A percentile compares a stretch with the other conserved stretches of the same genome.
Evolutionary conservation across 1,284 basidiomycete species (phyloP).

Genomic region (Sporisorium exsertum): DNA sequence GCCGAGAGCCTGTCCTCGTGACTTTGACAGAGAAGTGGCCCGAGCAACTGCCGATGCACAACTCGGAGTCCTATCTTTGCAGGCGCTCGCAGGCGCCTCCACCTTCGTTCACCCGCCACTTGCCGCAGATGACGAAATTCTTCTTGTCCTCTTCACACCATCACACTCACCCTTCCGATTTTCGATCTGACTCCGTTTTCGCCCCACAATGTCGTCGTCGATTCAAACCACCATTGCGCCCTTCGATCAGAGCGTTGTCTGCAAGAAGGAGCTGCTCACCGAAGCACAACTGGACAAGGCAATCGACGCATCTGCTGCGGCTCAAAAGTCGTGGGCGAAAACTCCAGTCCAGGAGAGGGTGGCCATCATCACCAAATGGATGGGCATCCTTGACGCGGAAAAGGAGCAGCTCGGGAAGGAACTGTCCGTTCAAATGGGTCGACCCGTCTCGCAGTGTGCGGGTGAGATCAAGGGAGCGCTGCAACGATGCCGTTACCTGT

Average conservation of each 20-base stretch:
- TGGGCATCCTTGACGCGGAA: slow-evolving; percentile 76
- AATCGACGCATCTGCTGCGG: slow-evolving; percentile 75
- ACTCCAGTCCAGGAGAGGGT: slow-evolving; percentile 79
- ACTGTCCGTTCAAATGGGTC: slow-evolving; percentile 83
- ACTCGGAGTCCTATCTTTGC: slow-evolving; percentile 16
- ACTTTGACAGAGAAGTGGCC: slow-evolving; percentile 12
- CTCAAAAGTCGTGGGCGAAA: slow-evolving; percentile 80
- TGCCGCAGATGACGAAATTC: not conserved
- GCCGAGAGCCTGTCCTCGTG: slow-evolving; percentile 1
- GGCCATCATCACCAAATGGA: slow-evolving; percentile 79
- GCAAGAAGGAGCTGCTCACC: slow-evolving; percentile 70
- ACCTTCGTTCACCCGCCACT: slow-evolving; percentile 2
- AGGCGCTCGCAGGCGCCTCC: not conserved
- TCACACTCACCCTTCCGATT: not conserved
- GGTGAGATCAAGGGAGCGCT: slow-evolving; percentile 86
- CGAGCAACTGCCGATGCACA: slow-evolving; percentile 29
- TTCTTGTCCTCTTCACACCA: slow-evolving; percentile 4
- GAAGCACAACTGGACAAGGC: slow-evolving; percentile 74
- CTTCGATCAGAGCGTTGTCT: slow-evolving; percentile 71
- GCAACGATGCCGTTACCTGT: slow-evolving; percentile 84
- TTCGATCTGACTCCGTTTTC: not conserved
- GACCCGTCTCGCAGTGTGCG: slow-evolving; percentile 80
- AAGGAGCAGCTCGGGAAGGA: slow-evolving; percentile 80
- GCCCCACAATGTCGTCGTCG: slow-evolving; percentile 32
- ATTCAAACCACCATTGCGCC: slow-evolving; percentile 73